Evolutionary conservation across 2,329 filamentous ascomycete genomes (phyloP).

Genomic region (Lachnellula hyalina): DNA sequence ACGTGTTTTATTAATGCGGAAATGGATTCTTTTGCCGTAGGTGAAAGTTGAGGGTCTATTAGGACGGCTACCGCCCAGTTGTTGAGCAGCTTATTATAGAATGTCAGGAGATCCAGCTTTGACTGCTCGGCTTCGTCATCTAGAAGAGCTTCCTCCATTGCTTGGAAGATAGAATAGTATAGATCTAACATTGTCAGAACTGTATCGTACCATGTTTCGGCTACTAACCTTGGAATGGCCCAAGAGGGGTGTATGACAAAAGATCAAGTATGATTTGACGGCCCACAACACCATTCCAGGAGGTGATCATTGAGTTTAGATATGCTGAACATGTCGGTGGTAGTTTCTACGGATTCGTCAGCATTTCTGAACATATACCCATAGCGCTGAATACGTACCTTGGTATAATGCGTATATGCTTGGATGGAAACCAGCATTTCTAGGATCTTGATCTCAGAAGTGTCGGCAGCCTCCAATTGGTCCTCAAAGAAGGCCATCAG

Average conservation of each 20-base stretch:
- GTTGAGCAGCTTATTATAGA: constrained; percentile 63
- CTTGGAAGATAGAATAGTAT: constrained; percentile 42
- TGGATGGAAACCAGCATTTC: constrained; percentile 52
- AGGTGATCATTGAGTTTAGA: constrained; percentile 47
- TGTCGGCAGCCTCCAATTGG: constrained; percentile 45
- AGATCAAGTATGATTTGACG: constrained; percentile 52
- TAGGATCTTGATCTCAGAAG: constrained; percentile 42
- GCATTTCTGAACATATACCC: constrained; percentile 8
- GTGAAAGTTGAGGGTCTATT: constrained; percentile 30
- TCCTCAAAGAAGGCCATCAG: constrained; percentile 51
- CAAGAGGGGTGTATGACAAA: constrained; percentile 49
- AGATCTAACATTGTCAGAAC: constrained; percentile 40
- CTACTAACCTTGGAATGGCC: constrained; percentile 48
- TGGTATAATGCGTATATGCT: constrained; percentile 51
- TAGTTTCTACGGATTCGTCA: constrained; percentile 24
- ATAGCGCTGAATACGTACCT: constrained; percentile 37
- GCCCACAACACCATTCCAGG: constrained; percentile 58
- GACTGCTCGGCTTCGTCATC: constrained; percentile 43
- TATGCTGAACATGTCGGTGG: constrained; percentile 39
- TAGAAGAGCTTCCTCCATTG: constrained; percentile 47
- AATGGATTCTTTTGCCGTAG: constrained; percentile 27
- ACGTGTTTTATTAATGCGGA: constrained; percentile 43
- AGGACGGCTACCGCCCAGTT: constrained; percentile 49
- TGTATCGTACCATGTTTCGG: neutral
- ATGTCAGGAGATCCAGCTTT: constrained; percentile 54